Evolutionary conservation across 108 stramenopile genomes (phyloP).

Genomic region (Cyclotella sp.): DNA sequence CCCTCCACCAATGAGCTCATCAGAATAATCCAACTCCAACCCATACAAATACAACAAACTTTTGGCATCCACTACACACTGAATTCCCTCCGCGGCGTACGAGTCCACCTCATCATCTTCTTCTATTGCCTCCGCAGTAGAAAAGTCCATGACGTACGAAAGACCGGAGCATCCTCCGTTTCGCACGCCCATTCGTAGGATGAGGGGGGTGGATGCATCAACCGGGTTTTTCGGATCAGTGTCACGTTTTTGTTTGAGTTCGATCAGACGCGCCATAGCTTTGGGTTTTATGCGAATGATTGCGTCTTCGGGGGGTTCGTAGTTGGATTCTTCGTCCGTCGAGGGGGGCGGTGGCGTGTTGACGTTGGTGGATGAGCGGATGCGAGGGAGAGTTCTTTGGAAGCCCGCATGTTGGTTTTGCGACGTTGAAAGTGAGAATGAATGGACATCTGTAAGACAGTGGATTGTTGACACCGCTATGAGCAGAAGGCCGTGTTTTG

Average conservation of each 20-base stretch:
- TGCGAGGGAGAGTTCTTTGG: background rate
- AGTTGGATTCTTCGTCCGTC: constrained; percentile 31
- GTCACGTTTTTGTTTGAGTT: constrained; percentile 73
- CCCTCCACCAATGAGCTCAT: constrained; percentile 95
- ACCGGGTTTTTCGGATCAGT: constrained; percentile 32
- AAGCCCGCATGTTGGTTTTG: background rate
- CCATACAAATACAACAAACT: constrained; percentile 95
- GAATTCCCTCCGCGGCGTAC: constrained; percentile 69
- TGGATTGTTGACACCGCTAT: background rate
- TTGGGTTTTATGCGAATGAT: constrained; percentile 79
- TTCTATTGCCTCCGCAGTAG: constrained; percentile 72
- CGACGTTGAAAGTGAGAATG: background rate
- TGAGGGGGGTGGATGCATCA: constrained; percentile 44
- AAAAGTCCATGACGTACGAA: constrained; percentile 95
- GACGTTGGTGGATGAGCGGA: constrained; percentile 21
- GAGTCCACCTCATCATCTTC: constrained; percentile 87
- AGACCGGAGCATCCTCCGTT: constrained; percentile 95
- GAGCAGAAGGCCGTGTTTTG: background rate
- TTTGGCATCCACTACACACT: constrained; percentile 95
- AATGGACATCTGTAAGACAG: background rate
- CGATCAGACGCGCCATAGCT: constrained; percentile 82
- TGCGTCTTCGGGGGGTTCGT: constrained; percentile 75
- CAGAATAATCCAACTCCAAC: constrained; percentile 94
- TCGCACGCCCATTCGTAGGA: constrained; percentile 95
- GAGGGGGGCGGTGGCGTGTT: constrained; percentile 18